These are phyloP conservation scores for Colletotrichum sp. DNA, from an alignment of 2,329 filamentous ascomycete species.

Conservation along the genomic window DNA sequence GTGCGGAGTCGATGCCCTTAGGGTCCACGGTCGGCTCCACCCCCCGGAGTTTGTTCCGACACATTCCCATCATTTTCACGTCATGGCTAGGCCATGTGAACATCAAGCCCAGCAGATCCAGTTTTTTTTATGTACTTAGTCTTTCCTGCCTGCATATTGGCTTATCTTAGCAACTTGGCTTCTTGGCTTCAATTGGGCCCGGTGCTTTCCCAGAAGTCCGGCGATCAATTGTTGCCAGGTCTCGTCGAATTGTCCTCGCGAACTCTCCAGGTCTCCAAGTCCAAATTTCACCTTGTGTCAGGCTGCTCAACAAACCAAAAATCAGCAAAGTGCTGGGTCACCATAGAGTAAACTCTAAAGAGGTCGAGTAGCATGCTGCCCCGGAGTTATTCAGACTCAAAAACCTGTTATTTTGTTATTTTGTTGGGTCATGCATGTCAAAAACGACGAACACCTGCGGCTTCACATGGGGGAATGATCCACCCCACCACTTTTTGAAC, in stretches of 20 bases:
- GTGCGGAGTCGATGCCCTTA: background rate
- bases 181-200: background rate
- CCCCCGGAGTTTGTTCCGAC: background rate
- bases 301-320: background rate
- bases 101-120: background rate
- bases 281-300: rapidly evolving
- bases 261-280: background rate
- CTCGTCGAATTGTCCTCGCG: background rate
- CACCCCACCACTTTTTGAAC: background rate
- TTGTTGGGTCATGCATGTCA: background rate
- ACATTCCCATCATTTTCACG: background rate
- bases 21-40: background rate
- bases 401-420: background rate
- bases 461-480: background rate
- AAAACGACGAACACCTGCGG: background rate
- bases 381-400: background rate
- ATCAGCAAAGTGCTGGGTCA: background rate
- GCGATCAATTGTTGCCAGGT: background rate
- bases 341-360: background rate
- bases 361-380: background rate
- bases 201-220: background rate
- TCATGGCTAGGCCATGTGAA: background rate
- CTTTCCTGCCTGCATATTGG: background rate
- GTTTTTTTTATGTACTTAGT: background rate
- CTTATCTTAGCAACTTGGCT: background rate